Base-by-base conservation (phyloP, 176 grass and related monocot species). In the Leersia perrieri region DNA sequence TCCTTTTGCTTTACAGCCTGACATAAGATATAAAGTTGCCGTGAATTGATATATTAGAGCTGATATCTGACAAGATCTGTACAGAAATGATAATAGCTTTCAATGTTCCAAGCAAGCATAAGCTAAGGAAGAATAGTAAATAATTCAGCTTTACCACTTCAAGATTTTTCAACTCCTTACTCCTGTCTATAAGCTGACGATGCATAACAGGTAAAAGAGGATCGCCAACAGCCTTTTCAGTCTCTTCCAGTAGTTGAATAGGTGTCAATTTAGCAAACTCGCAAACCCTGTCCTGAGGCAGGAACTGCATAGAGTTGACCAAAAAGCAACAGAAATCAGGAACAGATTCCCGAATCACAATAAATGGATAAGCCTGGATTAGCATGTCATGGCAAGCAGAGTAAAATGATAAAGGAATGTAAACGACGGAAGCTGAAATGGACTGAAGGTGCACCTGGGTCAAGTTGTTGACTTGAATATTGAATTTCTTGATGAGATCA, bases 391-490 rank as follows among this genome's bases (percentile, higher is more conserved):
- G 3, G 28, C 62, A 15, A 35, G 16, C 40, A 29, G 65, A 66
- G 5, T 0, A 73, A 73, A 73, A 35, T 23, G 7, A 42, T 5
- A 55, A 55, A 34, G 13, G 47, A 53, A 58, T 33, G 53, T 60
- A 80, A 42, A 60, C 6, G 33, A 1, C 12, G 25, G 20, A 86
- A 60, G 14, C 45, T 84, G 6, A 60, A 11, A 82, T 49, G 58
- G 33, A 79, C 69, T 27, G 3, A 63, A 45, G 57, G 1, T 16
- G 27, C 15, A 62, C 96, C 93, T 98, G 96, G 63, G 92, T 98
- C 77, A 98, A 84, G 88, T 98, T 98, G 76, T 89, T 95, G 67
- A 95, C 82, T 98, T 98, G 96, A 41, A 98, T 93, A 77, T 98
- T 95, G 63, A 95, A 98, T 29, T 89, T 95, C 73, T 88, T 82